Evolutionary conservation across 2,329 filamentous ascomycete species (phyloP), one percentile per base, ranked within the genome.

Genomic region (Alternaria ventricosa): DNA sequence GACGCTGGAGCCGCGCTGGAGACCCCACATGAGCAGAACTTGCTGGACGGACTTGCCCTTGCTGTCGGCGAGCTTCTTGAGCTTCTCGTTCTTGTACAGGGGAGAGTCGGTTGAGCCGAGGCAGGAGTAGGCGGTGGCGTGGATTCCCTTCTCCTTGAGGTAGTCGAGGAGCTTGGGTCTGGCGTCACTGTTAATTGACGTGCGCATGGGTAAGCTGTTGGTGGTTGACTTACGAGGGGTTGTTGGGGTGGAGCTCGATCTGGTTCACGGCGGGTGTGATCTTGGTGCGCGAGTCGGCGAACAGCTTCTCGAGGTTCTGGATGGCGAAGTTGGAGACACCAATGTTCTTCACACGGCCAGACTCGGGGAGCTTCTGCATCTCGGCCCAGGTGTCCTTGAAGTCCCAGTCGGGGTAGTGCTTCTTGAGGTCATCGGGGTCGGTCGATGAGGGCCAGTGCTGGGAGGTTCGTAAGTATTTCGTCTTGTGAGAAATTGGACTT

Each of bases 311-410:
- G 41, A 96, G 84, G 81, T 96, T 92, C 80, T 84, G 88, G 78
- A 94, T 92, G 67, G 86, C 90, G 79, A 96, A 96, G 86, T 96
- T 96, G 80, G 91, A 93, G 61, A 96, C 91, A 72, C 92, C 92
- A 77, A 95, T 93, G 84, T 92, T 93, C 81, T 86, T 87, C 55
- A 91, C 91, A 81, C 93, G 92, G 78, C 90, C 89, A 47, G 87
- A 88, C 11, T 81, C 87, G 23, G 88, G 82, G 50, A 93, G 84
- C 84, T 90, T 91, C 82, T 92, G 88, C 85, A 92, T 84, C 82
- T 90, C 89, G 64, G 85, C 83, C 87, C 87, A 96, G 25, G 93
- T 96, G 81, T 96, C 89, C 72, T 92, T 85, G 80, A 92, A 95
- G 82, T 93, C 87, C 92, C 92, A 95, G 83, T 93, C 92, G 30